A percentile compares a stretch with the other conserved stretches of the same genome.
phyloP scores from a whole-genome alignment of 1,284 basidiomycete species.

The Hortiboletus rubellus region DNA sequence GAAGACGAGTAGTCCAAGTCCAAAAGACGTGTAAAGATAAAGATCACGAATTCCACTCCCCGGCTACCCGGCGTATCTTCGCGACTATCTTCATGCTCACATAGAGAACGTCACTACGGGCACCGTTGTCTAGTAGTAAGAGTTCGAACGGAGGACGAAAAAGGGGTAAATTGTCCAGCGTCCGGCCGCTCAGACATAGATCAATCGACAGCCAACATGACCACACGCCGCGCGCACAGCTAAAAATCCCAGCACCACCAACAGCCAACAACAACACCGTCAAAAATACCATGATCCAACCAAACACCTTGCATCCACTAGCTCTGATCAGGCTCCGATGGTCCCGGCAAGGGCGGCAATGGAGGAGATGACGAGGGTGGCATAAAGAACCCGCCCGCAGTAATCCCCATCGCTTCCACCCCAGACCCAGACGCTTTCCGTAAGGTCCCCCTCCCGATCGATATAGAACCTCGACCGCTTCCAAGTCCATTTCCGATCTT shows the following conservation, averaged over 20 bases:
- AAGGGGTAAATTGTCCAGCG: neutral
- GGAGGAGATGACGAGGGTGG: slow-evolving; percentile 47
- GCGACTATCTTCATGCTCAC: too few species aligned
- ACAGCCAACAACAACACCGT: neutral
- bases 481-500: slow-evolving; percentile 34
- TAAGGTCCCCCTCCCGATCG: slow-evolving; percentile 60
- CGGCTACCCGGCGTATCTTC: too few species aligned
- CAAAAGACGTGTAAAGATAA: too few species aligned
- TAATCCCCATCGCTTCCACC: slow-evolving; percentile 69
- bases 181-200: too few species aligned
- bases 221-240: neutral
- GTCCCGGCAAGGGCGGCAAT: slow-evolving; percentile 7
- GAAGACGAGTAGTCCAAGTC: neutral
- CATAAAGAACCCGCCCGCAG: slow-evolving; percentile 73
- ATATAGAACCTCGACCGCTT: slow-evolving; percentile 56
- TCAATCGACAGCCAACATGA: too few species aligned
- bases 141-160: neutral
- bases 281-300: slow-evolving; percentile 1
- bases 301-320: neutral
- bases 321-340: slow-evolving; percentile 3
- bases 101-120: too few species aligned
- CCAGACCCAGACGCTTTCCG: slow-evolving; percentile 63
- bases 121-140: too few species aligned
- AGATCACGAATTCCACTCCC: too few species aligned
- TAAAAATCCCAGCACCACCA: neutral